Evolutionary conservation across 331 rosid genomes (phyloP).

Genomic region (Rhamnella rubrinervis): DNA sequence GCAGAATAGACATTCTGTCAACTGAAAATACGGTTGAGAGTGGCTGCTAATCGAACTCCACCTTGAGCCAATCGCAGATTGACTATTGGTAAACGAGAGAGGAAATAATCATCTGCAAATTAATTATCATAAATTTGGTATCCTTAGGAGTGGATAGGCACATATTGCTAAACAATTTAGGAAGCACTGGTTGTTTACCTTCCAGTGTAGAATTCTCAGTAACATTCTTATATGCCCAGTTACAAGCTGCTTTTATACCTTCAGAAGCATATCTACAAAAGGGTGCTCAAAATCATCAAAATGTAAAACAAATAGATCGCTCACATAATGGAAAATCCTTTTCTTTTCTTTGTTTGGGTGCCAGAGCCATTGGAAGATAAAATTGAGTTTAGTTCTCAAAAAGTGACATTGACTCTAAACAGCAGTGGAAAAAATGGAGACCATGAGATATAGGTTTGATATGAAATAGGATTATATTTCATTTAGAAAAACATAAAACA

Average conservation of each 20-base stretch:
- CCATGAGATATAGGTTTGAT: too few relatives aligned
- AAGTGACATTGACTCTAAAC: too few relatives aligned
- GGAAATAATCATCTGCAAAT: slow-evolving; percentile 73
- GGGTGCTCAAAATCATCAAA: background rate
- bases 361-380: too few relatives aligned
- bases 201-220: slow-evolving; percentile 49
- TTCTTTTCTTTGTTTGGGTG: too few relatives aligned
- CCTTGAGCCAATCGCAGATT: slow-evolving; percentile 70
- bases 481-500: background rate
- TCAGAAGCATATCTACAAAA: slow-evolving; percentile 76
- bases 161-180: background rate
- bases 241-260: slow-evolving; percentile 65
- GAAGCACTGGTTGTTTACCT: slow-evolving; percentile 39
- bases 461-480: background rate
- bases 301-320: too few relatives aligned
- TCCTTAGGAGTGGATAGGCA: background rate
- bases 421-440: too few relatives aligned
- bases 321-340: too few relatives aligned
- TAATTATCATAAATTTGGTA: slow-evolving; percentile 6
- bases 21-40: slow-evolving; percentile 63
- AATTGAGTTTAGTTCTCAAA: too few relatives aligned
- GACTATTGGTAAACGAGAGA: slow-evolving; percentile 59
- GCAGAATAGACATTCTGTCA: slow-evolving; percentile 1
- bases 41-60: slow-evolving; percentile 83
- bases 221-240: slow-evolving; percentile 72